phyloP scores from a whole-genome alignment of 179 eudicot genomes.

The Pouteria campechiana region DNA sequence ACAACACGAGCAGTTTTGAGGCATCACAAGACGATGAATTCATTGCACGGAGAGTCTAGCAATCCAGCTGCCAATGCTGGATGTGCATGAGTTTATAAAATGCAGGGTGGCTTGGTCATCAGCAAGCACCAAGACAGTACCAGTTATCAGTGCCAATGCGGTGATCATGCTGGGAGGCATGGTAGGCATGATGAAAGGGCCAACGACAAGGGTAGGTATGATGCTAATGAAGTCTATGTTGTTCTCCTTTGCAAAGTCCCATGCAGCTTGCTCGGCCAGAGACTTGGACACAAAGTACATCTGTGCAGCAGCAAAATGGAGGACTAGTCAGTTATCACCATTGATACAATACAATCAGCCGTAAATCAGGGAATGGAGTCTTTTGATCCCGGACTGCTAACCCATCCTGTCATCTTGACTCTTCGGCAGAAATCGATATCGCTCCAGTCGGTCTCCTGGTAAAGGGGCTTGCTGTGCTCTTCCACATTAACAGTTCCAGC shows the following conservation, averaged over 20 bases:
- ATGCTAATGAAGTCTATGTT: slow-evolving; percentile 72
- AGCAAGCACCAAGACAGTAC: slow-evolving; percentile 14
- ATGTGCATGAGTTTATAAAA: no score
- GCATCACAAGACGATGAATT: no score
- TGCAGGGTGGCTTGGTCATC: no score
- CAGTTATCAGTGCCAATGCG: slow-evolving; percentile 69
- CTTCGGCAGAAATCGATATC: slow-evolving; percentile 49
- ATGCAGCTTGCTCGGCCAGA: slow-evolving; percentile 73
- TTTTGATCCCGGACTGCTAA: slow-evolving; percentile 3
- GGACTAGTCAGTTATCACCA: no score
- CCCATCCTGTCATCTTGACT: slow-evolving; percentile 84
- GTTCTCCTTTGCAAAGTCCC: slow-evolving; percentile 65
- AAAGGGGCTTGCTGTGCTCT: slow-evolving; percentile 32
- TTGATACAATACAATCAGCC: background rate
- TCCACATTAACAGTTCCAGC: slow-evolving; percentile 71
- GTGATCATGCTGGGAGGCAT: slow-evolving; percentile 90
- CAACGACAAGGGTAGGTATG: slow-evolving; percentile 74
- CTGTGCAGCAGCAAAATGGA: slow-evolving; percentile 20
- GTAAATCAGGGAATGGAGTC: background rate
- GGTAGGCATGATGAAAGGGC: slow-evolving; percentile 67
- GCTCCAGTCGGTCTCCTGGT: slow-evolving; percentile 65
- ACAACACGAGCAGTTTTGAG: no score
- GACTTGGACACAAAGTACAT: slow-evolving; percentile 84
- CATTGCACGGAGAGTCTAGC: background rate
- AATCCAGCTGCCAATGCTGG: background rate